Percentiles rank a stretch among this genome's conserved stretches.
Conservation (phyloP, 495 filamentous ascomycete species). For the Penicillium maclennaniae region DNA sequence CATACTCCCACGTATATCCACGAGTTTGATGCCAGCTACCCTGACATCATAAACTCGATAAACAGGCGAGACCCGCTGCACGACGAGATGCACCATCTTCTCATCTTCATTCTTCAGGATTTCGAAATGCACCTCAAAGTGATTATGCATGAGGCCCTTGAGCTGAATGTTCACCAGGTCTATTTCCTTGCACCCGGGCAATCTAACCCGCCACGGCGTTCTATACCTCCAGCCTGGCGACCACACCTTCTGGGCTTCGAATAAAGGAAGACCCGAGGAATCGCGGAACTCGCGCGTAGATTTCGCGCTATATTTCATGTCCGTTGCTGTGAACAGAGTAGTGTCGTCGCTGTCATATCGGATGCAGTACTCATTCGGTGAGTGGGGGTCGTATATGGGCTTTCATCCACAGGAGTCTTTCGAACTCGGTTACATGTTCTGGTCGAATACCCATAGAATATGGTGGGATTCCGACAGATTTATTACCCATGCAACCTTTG, state of each 20-base stretch:
- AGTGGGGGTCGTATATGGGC: slow-evolving; percentile 13
- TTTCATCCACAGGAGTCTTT: slow-evolving; percentile 12
- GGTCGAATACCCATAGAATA: too few relatives aligned
- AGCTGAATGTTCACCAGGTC: too few relatives aligned
- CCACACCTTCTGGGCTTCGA: slow-evolving; percentile 3
- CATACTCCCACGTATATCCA: slow-evolving; percentile 20
- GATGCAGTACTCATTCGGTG: slow-evolving; percentile 16
- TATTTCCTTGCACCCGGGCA: not conserved
- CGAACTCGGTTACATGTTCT: slow-evolving; percentile 2
- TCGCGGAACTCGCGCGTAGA: slow-evolving; percentile 19
- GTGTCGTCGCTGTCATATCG: slow-evolving; percentile 12
- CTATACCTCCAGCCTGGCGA: not conserved
- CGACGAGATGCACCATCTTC: too few relatives aligned
- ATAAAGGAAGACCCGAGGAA: slow-evolving; percentile 19
- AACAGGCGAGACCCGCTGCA: too few relatives aligned
- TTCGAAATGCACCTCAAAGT: too few relatives aligned
- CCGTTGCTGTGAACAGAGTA: slow-evolving; percentile 17
- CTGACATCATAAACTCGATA: too few relatives aligned
- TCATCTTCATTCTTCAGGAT: too few relatives aligned
- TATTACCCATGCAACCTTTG: too few relatives aligned
- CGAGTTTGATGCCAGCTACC: slow-evolving; percentile 7
- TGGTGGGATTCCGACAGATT: too few relatives aligned
- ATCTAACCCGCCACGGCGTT: slow-evolving; percentile 11
- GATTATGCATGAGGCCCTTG: too few relatives aligned
- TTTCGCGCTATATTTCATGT: slow-evolving; percentile 11